Percentiles rank a stretch among this genome's conserved stretches.
Evolutionary conservation across 1,284 basidiomycete species (phyloP).

Genomic region (Ganoderma multipileum): DNA sequence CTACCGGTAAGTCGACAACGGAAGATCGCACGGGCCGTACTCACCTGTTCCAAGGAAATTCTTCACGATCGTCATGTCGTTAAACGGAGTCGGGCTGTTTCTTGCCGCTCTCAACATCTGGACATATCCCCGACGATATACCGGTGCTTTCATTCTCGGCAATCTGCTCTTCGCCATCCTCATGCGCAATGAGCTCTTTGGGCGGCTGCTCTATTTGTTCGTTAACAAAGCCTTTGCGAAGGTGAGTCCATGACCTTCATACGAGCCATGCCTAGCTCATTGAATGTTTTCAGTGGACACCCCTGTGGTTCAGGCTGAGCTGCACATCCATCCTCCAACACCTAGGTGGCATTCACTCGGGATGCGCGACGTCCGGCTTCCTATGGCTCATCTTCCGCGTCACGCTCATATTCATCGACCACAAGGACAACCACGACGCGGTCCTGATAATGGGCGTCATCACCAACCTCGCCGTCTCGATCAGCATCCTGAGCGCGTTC

Average conservation of each 20-base stretch:
- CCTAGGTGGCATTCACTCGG: constrained; percentile 75
- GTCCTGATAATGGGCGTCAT: constrained; percentile 64
- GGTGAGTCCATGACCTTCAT: constrained; percentile 42
- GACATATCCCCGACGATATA: constrained; percentile 64
- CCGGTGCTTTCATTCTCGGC: constrained; percentile 67
- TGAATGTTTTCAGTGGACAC: constrained; percentile 58
- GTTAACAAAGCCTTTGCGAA: constrained; percentile 69
- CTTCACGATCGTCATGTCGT: constrained; percentile 55
- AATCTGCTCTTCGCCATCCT: constrained; percentile 49
- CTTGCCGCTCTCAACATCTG: constrained; percentile 59
- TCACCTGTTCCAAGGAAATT: constrained; percentile 56
- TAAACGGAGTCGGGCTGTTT: constrained; percentile 59
- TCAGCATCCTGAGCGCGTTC: constrained; percentile 67
- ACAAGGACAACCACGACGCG: constrained; percentile 58
- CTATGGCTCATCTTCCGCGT: constrained; percentile 69
- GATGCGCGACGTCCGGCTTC: constrained; percentile 68
- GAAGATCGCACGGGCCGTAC: neutral
- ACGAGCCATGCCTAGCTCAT: neutral
- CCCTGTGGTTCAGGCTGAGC: constrained; percentile 63
- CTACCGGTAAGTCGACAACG: constrained; percentile 51
- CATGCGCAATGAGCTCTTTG: constrained; percentile 63
- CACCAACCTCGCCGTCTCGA: constrained; percentile 61
- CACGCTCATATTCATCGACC: constrained; percentile 58
- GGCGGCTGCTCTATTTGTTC: constrained; percentile 61
- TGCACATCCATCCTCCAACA: constrained; percentile 72